phyloP scores from a whole-genome alignment of 1,284 basidiomycete genomes.

The Cryptococcus floricola region DNA sequence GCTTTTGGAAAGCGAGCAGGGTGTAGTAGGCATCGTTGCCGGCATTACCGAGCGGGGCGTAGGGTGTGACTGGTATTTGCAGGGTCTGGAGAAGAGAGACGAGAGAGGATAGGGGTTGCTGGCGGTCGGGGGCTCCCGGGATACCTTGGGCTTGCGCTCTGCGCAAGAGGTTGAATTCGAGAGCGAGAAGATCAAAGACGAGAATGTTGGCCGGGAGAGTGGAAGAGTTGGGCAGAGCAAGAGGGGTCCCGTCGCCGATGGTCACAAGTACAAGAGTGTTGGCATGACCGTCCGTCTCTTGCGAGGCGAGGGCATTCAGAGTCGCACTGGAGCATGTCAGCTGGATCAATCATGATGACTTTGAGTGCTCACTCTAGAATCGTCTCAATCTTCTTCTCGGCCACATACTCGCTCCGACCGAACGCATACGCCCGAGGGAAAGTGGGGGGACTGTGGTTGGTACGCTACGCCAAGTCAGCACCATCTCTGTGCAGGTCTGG shows the following conservation, averaged over 20 bases:
- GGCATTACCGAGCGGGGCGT: constrained; percentile 47
- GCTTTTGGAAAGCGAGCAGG: constrained; percentile 47
- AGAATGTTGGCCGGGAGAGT: constrained; percentile 69
- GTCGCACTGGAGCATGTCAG: constrained; percentile 53
- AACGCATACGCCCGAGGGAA: constrained; percentile 53
- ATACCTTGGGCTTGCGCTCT: constrained; percentile 37
- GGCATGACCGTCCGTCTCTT: constrained; percentile 67
- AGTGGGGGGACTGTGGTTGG: constrained; percentile 39
- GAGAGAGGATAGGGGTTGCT: constrained; percentile 34
- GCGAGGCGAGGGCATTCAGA: constrained; percentile 65
- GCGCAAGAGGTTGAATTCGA: constrained; percentile 39
- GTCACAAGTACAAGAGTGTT: constrained; percentile 74
- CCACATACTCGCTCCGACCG: constrained; percentile 67
- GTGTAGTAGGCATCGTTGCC: constrained; percentile 51
- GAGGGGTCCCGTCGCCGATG: constrained; percentile 54
- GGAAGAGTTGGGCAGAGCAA: constrained; percentile 27
- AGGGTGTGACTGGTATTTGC: constrained; percentile 44
- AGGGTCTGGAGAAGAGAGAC: constrained; percentile 38
- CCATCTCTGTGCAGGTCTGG: neutral
- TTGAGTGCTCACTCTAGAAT: constrained; percentile 59
- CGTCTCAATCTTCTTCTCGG: constrained; percentile 64
- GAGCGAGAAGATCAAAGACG: constrained; percentile 58
- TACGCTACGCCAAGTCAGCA: constrained; percentile 23
- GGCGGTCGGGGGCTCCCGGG: constrained; percentile 35
- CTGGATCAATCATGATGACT: neutral